Evolutionary conservation across 768 basidiomycete species (phyloP).

Genomic region (Crepidotus variabilis): DNA sequence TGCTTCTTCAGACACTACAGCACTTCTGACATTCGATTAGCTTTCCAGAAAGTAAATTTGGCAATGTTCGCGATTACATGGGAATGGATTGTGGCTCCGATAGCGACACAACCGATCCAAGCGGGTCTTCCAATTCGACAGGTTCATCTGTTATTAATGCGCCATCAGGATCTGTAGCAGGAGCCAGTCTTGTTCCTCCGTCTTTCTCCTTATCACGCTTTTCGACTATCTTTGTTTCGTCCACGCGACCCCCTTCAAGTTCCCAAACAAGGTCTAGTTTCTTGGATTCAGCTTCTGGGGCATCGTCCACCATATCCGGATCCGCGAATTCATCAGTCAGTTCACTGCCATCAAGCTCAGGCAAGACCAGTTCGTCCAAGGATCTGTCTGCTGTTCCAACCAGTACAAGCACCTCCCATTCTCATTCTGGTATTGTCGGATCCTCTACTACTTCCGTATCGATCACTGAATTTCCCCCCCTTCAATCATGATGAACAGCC

Average conservation of each 20-base stretch:
- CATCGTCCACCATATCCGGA: background rate
- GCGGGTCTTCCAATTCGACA: background rate
- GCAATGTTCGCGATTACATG: background rate
- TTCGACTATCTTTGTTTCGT: background rate
- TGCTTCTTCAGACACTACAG: background rate
- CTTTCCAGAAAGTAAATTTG: background rate
- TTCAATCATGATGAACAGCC: too few relatives aligned
- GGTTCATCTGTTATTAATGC: background rate
- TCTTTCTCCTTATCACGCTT: background rate
- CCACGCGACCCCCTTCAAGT: background rate
- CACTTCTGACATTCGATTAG: background rate
- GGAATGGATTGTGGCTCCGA: background rate
- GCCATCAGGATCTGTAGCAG: too few relatives aligned
- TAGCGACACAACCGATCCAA: background rate
- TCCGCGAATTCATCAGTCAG: background rate
- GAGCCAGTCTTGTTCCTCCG: background rate
- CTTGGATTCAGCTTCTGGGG: background rate
- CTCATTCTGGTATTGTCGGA: too few relatives aligned
- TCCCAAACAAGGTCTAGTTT: background rate
- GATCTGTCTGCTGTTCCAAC: background rate
- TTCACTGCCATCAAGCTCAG: background rate
- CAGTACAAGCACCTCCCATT: too few relatives aligned
- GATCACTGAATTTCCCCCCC: too few relatives aligned
- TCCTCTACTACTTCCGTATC: too few relatives aligned
- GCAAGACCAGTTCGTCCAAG: background rate